These are phyloP conservation scores for Suillus lakei DNA, from an alignment of 768 basidiomycete genomes.

Conservation along the genomic window DNA sequence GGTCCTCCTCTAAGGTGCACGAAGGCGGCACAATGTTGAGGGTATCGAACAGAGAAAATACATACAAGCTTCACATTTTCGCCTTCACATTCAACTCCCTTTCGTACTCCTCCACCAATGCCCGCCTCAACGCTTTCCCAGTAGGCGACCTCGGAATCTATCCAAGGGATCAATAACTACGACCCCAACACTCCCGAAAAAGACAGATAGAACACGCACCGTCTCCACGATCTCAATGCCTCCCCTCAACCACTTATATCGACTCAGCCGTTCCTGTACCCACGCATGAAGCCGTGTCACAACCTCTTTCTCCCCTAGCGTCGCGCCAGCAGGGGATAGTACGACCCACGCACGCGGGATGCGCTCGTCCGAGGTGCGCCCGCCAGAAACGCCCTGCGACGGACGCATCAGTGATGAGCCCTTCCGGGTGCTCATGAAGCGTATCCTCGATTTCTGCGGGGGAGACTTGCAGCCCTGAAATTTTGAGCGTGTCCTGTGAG, in stretches of 20 bases:
- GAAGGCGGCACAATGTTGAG: too few relatives aligned
- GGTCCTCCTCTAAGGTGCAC: too few relatives aligned
- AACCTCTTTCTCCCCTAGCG: constrained; percentile 45
- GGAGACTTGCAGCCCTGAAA: constrained; percentile 80
- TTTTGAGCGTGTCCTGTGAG: constrained; percentile 75
- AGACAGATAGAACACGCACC: constrained; percentile 42
- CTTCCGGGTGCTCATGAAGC: constrained; percentile 64
- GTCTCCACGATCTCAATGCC: too few relatives aligned
- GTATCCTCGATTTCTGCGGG: constrained; percentile 77
- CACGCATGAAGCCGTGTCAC: constrained; percentile 58
- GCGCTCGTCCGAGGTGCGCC: constrained; percentile 72
- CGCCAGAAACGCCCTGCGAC: constrained; percentile 79
- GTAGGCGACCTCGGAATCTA: constrained; percentile 78
- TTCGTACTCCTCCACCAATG: constrained; percentile 64
- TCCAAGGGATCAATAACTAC: not conserved
- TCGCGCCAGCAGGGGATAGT: constrained; percentile 57
- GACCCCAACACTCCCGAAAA: constrained; percentile 1
- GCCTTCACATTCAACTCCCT: constrained; percentile 22
- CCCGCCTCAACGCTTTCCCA: constrained; percentile 69
- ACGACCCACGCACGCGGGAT: constrained; percentile 82
- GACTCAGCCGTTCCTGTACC: constrained; percentile 66
- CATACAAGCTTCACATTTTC: constrained; percentile 25
- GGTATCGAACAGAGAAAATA: too few relatives aligned
- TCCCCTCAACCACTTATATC: constrained; percentile 78
- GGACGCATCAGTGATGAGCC: constrained; percentile 63